phyloP scores from a whole-genome alignment of 1,284 basidiomycete species.

The Leccinum subrobustum region DNA sequence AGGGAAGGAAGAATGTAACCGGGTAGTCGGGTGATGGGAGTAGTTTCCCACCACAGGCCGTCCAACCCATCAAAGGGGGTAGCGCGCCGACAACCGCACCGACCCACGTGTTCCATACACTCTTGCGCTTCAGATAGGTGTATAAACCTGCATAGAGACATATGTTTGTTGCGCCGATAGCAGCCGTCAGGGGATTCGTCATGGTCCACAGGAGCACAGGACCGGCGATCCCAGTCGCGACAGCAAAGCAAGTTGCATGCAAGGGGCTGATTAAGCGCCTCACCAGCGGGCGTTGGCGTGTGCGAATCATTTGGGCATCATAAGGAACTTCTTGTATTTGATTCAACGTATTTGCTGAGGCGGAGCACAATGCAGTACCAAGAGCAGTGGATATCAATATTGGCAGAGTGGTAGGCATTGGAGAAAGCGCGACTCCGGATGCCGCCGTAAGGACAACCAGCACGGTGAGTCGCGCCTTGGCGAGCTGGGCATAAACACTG shows the following conservation, averaged over 20 bases:
- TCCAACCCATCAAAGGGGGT: slow-evolving; percentile 98
- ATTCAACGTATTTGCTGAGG: slow-evolving; percentile 94
- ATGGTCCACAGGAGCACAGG: slow-evolving; percentile 79
- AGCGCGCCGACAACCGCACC: slow-evolving; percentile 91
- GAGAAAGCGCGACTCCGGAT: slow-evolving; percentile 92
- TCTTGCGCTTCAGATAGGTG: slow-evolving; percentile 92
- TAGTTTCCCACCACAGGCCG: slow-evolving; percentile 85
- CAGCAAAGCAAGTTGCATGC: slow-evolving; percentile 84
- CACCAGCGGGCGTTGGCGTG: slow-evolving; percentile 87
- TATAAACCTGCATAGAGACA: slow-evolving; percentile 90
- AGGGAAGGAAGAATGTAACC: slow-evolving; percentile 57
- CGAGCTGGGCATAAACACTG: slow-evolving; percentile 77
- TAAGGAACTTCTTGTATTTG: slow-evolving; percentile 94
- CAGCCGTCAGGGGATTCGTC: slow-evolving; percentile 87
- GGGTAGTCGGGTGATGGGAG: slow-evolving; percentile 64
- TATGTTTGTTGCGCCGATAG: slow-evolving; percentile 85
- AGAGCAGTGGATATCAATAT: slow-evolving; percentile 84
- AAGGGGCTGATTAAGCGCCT: slow-evolving; percentile 78
- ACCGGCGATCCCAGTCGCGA: slow-evolving; percentile 74
- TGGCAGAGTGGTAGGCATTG: slow-evolving; percentile 78
- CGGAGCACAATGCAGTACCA: slow-evolving; percentile 89
- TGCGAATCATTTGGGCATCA: slow-evolving; percentile 96
- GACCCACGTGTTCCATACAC: slow-evolving; percentile 92
- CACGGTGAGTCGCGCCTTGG: slow-evolving; percentile 87
- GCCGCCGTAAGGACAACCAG: slow-evolving; percentile 91